phyloP scores from a whole-genome alignment of 1,284 basidiomycete genomes.

The Ustilago esculenta region DNA sequence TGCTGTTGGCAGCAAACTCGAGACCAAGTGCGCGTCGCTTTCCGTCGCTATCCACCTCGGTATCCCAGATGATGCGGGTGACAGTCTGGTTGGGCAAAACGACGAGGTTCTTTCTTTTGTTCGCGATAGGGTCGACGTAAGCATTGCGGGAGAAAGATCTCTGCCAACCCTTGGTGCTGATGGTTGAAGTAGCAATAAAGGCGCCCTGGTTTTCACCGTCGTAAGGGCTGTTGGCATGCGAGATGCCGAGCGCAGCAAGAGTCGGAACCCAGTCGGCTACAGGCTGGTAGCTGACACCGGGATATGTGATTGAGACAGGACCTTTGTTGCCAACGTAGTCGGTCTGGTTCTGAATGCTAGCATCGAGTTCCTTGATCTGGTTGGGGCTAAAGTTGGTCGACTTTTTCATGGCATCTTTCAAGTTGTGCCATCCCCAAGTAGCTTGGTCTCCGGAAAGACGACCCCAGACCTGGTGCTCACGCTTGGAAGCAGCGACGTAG shows the following conservation, averaged over 20 bases:
- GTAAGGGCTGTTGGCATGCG: conserved; percentile 37
- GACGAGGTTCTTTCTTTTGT: conserved; percentile 52
- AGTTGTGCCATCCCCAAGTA: conserved; percentile 50
- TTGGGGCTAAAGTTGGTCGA: conserved; percentile 41
- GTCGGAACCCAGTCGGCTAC: conserved; percentile 52
- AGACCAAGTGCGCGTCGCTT: conserved; percentile 47
- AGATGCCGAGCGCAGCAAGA: conserved; percentile 22
- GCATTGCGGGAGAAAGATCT: conserved; percentile 54
- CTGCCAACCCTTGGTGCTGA: conserved; percentile 50
- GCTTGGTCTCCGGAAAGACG: conserved; percentile 39
- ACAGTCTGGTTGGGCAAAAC: conserved; percentile 58
- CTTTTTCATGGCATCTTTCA: conserved; percentile 52
- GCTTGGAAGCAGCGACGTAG: conserved; percentile 62
- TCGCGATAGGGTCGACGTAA: conserved; percentile 53
- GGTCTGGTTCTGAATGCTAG: conserved; percentile 35
- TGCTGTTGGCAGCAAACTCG: conserved; percentile 42
- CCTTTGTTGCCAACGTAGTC: conserved; percentile 45
- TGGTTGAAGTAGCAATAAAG: conserved; percentile 51
- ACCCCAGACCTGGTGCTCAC: conserved; percentile 53
- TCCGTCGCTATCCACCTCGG: conserved; percentile 24
- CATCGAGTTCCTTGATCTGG: conserved; percentile 23
- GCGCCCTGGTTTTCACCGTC: conserved; percentile 55
- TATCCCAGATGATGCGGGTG: conserved; percentile 48
- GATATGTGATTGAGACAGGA: conserved; percentile 51
- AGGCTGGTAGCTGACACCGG: conserved; percentile 46